Evolutionary conservation across 2,329 filamentous ascomycete species (phyloP).

Genomic region (Sporothrix luriei): DNA sequence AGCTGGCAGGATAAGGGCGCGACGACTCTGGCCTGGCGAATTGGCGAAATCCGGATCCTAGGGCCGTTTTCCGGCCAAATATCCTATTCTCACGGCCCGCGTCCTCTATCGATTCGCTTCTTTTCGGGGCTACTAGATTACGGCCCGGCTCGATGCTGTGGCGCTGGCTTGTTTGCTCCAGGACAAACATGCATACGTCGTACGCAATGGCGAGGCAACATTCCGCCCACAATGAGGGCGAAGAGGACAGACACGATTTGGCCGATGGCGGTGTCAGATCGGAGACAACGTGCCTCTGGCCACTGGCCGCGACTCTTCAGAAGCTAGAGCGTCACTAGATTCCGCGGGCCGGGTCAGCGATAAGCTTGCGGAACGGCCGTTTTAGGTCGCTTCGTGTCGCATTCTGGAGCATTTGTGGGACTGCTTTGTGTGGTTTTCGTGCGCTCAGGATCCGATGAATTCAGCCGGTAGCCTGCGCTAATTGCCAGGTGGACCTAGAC

Average conservation of each 20-base stretch:
- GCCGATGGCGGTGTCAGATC: neutral
- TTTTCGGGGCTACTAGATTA: neutral
- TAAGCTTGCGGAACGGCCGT: neutral
- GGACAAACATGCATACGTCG: neutral
- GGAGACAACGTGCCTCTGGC: neutral
- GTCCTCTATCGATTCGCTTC: neutral
- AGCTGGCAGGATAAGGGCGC: neutral
- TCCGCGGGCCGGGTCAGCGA: slow-evolving; percentile 1
- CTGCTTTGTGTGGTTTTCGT: neutral
- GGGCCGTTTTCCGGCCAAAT: slow-evolving; percentile 36
- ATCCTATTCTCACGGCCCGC: slow-evolving; percentile 4
- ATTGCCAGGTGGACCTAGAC: slow-evolving; percentile 22
- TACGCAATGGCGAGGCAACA: neutral
- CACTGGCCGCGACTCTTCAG: neutral
- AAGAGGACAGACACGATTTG: neutral
- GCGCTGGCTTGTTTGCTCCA: neutral
- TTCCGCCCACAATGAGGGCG: too few relatives aligned
- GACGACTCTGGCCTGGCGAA: neutral
- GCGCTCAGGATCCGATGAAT: neutral
- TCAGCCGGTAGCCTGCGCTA: slow-evolving; percentile 24
- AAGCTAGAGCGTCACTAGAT: neutral
- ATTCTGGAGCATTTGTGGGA: slow-evolving; percentile 4
- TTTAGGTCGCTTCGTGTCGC: neutral
- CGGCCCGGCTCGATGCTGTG: neutral
- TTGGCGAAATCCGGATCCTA: slow-evolving; percentile 36